Percentiles rank a stretch among this genome's conserved stretches.
Conservation (phyloP, 176 grass and related monocot species). For the Chrysopogon serrulatus region DNA sequence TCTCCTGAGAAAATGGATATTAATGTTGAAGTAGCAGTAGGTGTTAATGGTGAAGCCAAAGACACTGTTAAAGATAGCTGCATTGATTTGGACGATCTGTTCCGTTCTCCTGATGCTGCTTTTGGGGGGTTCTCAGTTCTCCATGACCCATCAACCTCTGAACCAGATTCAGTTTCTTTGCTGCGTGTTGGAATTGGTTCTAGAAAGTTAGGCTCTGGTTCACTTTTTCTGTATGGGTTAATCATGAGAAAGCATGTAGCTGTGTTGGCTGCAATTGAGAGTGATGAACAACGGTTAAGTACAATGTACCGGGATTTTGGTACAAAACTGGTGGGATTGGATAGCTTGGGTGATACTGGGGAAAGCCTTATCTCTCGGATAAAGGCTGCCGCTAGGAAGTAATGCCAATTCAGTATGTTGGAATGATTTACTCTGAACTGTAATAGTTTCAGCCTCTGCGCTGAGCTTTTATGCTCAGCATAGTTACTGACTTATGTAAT, state of each 20-base stretch:
- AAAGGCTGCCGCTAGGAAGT: slow-evolving; percentile 52
- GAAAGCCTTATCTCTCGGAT: slow-evolving; percentile 64
- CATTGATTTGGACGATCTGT: slow-evolving; percentile 62
- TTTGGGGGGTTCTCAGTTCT: slow-evolving; percentile 72
- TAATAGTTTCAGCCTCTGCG: slow-evolving; percentile 16
- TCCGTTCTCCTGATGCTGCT: slow-evolving; percentile 48
- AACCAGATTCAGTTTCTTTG: slow-evolving; percentile 55
- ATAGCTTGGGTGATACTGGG: slow-evolving; percentile 59
- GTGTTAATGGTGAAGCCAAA: slow-evolving; percentile 20
- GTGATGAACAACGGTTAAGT: slow-evolving; percentile 56
- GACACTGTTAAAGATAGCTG: slow-evolving; percentile 35
- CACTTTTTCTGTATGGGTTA: slow-evolving; percentile 78
- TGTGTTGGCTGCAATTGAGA: slow-evolving; percentile 57
- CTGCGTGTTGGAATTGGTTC: slow-evolving; percentile 60
- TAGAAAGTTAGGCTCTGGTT: slow-evolving; percentile 50
- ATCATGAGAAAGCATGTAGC: slow-evolving; percentile 68
- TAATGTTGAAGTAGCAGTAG: slow-evolving; percentile 1
- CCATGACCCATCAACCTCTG: slow-evolving; percentile 56
- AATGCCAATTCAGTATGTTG: slow-evolving; percentile 19
- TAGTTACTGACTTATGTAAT: slow-evolving; percentile 34
- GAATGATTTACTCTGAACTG: slow-evolving; percentile 33
- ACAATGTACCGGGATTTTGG: slow-evolving; percentile 68
- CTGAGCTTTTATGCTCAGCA: slow-evolving; percentile 22
- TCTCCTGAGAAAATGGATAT: slow-evolving; percentile 18
- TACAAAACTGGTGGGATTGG: slow-evolving; percentile 68